These are phyloP conservation scores for Parathielavia appendiculata DNA, from an alignment of 495 filamentous ascomycete species.

Conservation along the genomic window DNA sequence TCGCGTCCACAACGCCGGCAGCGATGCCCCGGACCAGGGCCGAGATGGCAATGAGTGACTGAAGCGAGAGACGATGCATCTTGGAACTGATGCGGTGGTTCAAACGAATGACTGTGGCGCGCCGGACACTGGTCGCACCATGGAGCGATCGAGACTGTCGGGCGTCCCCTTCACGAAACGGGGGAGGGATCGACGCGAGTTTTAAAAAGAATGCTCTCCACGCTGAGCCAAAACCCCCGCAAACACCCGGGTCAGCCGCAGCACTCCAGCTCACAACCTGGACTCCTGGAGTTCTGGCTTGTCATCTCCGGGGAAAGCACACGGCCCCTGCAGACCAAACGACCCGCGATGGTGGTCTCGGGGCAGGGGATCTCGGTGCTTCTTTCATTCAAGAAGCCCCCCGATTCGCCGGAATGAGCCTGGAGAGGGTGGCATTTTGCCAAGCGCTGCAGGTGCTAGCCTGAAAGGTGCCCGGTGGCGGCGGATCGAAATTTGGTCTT, in stretches of 20 bases:
- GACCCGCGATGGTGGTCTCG: conserved; percentile 1
- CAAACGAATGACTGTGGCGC: conserved; percentile 17
- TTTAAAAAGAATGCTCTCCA: not conserved
- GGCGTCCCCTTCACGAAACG: not conserved
- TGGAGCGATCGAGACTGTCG: conserved; percentile 3
- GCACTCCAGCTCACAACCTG: not conserved
- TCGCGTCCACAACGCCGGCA: not conserved
- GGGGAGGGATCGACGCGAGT: conserved; percentile 10
- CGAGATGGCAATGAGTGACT: conserved; percentile 26
- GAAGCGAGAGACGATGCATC: conserved; percentile 27
- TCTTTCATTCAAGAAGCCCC: not conserved
- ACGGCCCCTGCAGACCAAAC: conserved; percentile 1
- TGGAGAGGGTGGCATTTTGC: not conserved
- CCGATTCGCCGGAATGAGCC: not conserved
- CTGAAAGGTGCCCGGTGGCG: conserved; percentile 2
- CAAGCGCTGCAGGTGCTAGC: conserved; percentile 10
- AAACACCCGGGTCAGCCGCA: not conserved
- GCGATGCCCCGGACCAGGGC: conserved; percentile 17
- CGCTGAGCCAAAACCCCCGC: not conserved
- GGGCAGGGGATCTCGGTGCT: not conserved
- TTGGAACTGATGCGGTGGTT: conserved; percentile 5
- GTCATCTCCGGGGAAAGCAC: not conserved
- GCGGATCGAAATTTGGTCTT: conserved; percentile 12
- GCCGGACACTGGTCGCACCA: conserved; percentile 4
- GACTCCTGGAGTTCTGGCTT: too few relatives aligned